Base-by-base conservation (phyloP, 768 basidiomycete species). In the Amanita fuliginea region DNA sequence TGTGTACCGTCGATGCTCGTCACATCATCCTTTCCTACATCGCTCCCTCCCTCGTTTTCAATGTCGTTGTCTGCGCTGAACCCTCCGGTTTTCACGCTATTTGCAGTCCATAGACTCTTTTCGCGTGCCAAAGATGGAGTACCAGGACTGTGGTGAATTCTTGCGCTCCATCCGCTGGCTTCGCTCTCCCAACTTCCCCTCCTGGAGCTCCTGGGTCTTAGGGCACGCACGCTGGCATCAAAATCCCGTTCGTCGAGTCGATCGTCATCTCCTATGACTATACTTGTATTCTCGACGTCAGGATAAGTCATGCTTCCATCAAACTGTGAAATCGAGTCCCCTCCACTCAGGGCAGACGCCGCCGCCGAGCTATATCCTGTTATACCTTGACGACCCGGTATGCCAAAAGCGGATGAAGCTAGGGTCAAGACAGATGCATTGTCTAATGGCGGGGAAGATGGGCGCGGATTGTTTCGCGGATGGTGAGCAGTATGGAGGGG, bases 391-490 rank as follows among this genome's bases (percentile, higher is more conserved):
- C 77, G 70, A 16, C 75, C 77, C 13, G 83, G 80, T 46, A 83
- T 68, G 0, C 81, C 94, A 63, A 88, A 96, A 3, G 89, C 92
- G 3, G 91, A 94, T 21, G 90, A 93, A 10, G 95, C 95, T 9
- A 99, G 78, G 0, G 95, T 99, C 41, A 97, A 72, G 48, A 94
- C 70, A 2, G 89, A 93, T 1, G 95, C 95, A 60, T 98, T 93
- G 59, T 94, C 92, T 40, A 80, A 71, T 1, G 95, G 94, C 18
- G 90, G 86, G 5, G 89, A 89, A 13, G 86, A 85, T 19, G 96
- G 95, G 19, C 88, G 81, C 1, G 95, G 95, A 60, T 99, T 99
- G 64, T 96, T 90, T 41, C 92, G 80, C 8, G 95, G 94, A 66
- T 97, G 92, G 47, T 90, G 91, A n/a, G 78, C 69, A 0, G 92